Evolutionary conservation across 495 filamentous ascomycete species (phyloP).

Genomic region (Aspergillus sclerotioniger): DNA sequence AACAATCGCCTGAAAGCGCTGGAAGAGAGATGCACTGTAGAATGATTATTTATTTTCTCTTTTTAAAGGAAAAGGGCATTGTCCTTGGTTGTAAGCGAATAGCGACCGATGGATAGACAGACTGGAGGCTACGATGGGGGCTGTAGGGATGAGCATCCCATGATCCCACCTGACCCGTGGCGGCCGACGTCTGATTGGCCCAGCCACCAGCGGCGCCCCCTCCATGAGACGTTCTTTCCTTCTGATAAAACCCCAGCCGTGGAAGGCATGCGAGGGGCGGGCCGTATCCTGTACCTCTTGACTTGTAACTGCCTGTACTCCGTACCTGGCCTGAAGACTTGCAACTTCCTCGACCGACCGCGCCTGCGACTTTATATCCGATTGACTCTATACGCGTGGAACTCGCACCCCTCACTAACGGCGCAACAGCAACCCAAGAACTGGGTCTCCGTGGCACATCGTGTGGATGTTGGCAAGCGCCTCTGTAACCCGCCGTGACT

Average conservation of each 20-base stretch:
- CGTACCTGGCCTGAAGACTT: conserved; percentile 1
- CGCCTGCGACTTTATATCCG: not conserved
- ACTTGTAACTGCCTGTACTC: not conserved
- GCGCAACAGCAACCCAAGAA: not conserved
- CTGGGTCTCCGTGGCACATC: not conserved
- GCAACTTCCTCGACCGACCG: not conserved
- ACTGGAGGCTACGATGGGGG: conserved; percentile 19
- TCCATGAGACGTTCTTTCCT: conserved; percentile 10
- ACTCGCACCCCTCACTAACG: not conserved
- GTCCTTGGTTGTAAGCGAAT: no score
- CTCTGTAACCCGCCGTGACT: conserved; percentile 13
- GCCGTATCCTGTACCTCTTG: not conserved
- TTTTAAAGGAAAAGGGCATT: no score
- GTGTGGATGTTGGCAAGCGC: conserved; percentile 12
- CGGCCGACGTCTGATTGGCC: conserved; percentile 23
- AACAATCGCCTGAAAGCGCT: no score
- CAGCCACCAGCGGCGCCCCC: conserved; percentile 25
- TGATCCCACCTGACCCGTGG: conserved; percentile 22
- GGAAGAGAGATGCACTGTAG: no score
- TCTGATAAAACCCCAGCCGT: conserved; percentile 12
- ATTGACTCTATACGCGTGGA: not conserved
- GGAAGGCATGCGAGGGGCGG: conserved; percentile 15
- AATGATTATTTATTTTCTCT: no score
- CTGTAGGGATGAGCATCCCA: conserved; percentile 19
- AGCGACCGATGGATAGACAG: not conserved